A percentile compares a stretch with the other conserved stretches of the same genome.
Evolutionary conservation across 345 rosid species (phyloP).

Genomic region (Eucalyptus urophylla): DNA sequence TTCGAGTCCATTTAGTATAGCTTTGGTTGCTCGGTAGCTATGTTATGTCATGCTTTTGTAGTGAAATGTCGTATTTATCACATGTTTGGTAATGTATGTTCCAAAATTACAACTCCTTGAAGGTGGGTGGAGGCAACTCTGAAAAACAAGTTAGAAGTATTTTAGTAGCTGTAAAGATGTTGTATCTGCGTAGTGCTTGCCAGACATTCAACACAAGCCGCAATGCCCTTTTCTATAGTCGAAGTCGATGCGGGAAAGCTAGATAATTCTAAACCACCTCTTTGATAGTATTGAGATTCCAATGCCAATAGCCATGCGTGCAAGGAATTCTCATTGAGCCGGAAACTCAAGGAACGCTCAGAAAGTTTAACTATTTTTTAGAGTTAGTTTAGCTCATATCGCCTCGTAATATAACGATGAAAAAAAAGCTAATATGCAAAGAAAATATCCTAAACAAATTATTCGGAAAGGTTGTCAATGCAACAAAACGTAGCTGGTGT

Average conservation of each 20-base stretch:
- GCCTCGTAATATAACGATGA: not conserved
- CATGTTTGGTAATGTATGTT: not conserved
- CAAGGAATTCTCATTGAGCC: not conserved
- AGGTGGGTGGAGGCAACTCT: not conserved
- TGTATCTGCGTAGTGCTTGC: not conserved
- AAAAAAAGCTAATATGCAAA: not conserved
- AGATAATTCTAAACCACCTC: not conserved
- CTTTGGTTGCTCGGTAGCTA: not conserved
- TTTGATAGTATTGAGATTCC: not conserved
- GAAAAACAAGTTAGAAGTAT: not conserved
- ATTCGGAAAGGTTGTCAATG: not conserved
- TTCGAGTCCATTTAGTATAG: not conserved
- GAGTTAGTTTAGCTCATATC: not conserved
- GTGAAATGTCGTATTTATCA: not conserved
- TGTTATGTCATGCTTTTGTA: not conserved
- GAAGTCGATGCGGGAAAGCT: not conserved
- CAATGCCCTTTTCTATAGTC: not conserved
- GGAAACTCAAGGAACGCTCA: not conserved
- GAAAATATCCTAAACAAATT: not conserved
- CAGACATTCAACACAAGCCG: not conserved
- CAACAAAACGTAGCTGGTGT: not conserved
- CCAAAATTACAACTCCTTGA: not conserved
- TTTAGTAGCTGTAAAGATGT: not conserved
- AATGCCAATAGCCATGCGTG: not conserved
- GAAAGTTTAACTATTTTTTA: not conserved